These are phyloP conservation scores for Paracorniculantispora psalliotae DNA, from an alignment of 2,329 filamentous ascomycete species.

Conservation along the genomic window DNA sequence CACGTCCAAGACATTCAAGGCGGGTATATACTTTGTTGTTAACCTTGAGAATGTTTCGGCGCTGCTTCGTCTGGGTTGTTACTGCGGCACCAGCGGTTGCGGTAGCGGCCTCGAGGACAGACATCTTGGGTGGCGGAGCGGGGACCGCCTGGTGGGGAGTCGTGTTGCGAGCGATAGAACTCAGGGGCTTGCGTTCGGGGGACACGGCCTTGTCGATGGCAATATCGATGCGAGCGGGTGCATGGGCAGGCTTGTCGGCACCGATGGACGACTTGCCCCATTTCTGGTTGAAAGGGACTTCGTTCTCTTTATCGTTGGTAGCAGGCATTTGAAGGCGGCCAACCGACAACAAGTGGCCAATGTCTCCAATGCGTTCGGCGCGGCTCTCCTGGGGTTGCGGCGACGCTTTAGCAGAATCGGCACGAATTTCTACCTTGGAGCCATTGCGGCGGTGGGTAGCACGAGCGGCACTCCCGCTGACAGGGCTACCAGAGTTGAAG, in stretches of 20 bases:
- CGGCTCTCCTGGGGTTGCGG: slow-evolving; percentile 16
- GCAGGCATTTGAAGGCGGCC: slow-evolving; percentile 53
- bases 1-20: slow-evolving; percentile 84
- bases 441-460: slow-evolving; percentile 36
- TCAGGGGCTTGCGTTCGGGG: slow-evolving; percentile 53
- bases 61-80: slow-evolving; percentile 66
- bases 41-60: slow-evolving; percentile 76
- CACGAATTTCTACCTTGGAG: slow-evolving; percentile 33
- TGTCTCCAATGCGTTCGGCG: slow-evolving; percentile 11
- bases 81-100: slow-evolving; percentile 74
- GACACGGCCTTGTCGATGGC: slow-evolving; percentile 36
- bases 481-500: slow-evolving; percentile 55
- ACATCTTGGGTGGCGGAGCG: slow-evolving; percentile 92
- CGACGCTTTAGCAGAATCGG: slow-evolving; percentile 27
- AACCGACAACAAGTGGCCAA: slow-evolving; percentile 17
- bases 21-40: slow-evolving; percentile 90
- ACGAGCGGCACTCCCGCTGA: slow-evolving; percentile 43
- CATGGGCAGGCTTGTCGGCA: slow-evolving; percentile 50
- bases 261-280: slow-evolving; percentile 52
- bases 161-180: slow-evolving; percentile 48
- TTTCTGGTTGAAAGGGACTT: slow-evolving; percentile 65
- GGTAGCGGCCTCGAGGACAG: slow-evolving; percentile 86
- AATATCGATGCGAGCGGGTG: slow-evolving; percentile 44
- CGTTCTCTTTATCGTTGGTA: slow-evolving; percentile 78
- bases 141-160: slow-evolving; percentile 76